Conservation (phyloP, 2,329 filamentous ascomycete genomes). For the Ascocoryne sarcoides region DNA sequence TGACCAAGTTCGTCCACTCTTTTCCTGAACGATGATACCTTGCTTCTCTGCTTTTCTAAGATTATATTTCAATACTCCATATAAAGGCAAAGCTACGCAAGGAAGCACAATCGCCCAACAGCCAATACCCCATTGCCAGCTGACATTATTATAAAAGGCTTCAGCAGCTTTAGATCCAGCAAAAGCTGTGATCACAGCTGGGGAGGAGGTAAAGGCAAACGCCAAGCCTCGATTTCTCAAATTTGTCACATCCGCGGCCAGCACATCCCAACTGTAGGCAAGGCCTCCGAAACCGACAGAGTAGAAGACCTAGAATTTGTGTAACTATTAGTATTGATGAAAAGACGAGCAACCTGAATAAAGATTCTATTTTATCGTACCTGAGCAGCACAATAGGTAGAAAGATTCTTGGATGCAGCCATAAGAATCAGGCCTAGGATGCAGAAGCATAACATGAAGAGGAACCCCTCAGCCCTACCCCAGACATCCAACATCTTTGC, state of each 20-base stretch:
- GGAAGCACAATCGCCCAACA: conserved; percentile 57
- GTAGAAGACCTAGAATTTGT: conserved; percentile 47
- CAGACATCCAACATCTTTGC: conserved; percentile 62
- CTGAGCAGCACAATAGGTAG: conserved; percentile 46
- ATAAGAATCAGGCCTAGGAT: conserved; percentile 53
- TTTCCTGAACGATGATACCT: too few relatives aligned
- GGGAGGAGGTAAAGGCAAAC: conserved; percentile 51
- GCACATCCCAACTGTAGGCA: conserved; percentile 51
- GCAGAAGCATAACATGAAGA: conserved; percentile 43
- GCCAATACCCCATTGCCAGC: conserved; percentile 61
- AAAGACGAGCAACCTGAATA: too few relatives aligned
- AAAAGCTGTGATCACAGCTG: conserved; percentile 58
- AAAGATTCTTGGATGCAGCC: conserved; percentile 51
- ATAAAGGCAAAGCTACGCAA: conserved; percentile 50
- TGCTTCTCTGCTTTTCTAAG: conserved; percentile 20
- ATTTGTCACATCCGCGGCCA: conserved; percentile 57
- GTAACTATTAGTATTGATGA: too few relatives aligned
- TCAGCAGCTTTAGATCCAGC: conserved; percentile 49
- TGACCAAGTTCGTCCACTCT: too few relatives aligned
- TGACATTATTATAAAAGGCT: conserved; percentile 41
- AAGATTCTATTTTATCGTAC: conserved; percentile 5
- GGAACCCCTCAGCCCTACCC: conserved; percentile 59
- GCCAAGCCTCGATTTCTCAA: conserved; percentile 49
- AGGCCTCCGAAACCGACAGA: conserved; percentile 54
- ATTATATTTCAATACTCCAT: conserved; percentile 33